Percentiles rank a stretch among this genome's conserved stretches.
These are phyloP conservation scores for Hyaloscypha finlandica DNA, from an alignment of 495 filamentous ascomycete genomes.

Conservation along the genomic window DNA sequence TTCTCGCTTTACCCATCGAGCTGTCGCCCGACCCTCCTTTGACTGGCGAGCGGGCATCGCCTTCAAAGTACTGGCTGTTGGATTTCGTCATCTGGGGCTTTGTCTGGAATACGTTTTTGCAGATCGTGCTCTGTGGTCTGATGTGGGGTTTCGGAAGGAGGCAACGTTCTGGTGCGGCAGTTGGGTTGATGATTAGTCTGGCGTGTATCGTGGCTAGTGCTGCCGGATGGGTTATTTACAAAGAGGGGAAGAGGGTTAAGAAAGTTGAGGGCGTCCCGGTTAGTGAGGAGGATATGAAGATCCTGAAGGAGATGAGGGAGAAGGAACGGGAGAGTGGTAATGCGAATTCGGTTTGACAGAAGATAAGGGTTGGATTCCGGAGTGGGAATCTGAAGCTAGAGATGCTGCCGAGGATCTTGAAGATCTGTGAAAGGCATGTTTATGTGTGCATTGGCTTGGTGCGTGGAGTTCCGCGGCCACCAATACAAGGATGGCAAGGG, in stretches of 20 bases:
- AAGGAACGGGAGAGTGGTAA: slow-evolving; percentile 11
- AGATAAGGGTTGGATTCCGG: not conserved
- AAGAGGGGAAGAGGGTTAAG: slow-evolving; percentile 67
- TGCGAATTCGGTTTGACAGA: not conserved
- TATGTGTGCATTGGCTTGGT: too few species aligned
- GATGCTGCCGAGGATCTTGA: too few species aligned
- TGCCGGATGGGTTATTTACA: slow-evolving; percentile 67
- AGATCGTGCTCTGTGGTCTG: slow-evolving; percentile 65
- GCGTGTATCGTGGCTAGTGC: slow-evolving; percentile 66
- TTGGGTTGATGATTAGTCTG: slow-evolving; percentile 69
- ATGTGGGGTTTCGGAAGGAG: slow-evolving; percentile 81
- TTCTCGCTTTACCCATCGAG: slow-evolving; percentile 56
- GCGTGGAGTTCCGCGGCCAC: too few species aligned
- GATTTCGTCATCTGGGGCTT: slow-evolving; percentile 78
- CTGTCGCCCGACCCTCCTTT: slow-evolving; percentile 57
- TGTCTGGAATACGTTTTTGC: slow-evolving; percentile 74
- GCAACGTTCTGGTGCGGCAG: slow-evolving; percentile 70
- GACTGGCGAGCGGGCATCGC: slow-evolving; percentile 64
- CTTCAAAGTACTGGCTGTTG: slow-evolving; percentile 71
- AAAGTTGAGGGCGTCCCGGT: slow-evolving; percentile 63
- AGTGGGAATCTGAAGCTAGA: too few species aligned
- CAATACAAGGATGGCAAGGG: too few species aligned
- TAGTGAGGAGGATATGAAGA: slow-evolving; percentile 46
- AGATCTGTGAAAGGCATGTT: too few species aligned
- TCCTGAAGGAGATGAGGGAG: slow-evolving; percentile 35